Percentiles rank a stretch among this genome's conserved stretches.
Conservation (phyloP, 495 filamentous ascomycete species). For the Penicillium crystallinum region DNA sequence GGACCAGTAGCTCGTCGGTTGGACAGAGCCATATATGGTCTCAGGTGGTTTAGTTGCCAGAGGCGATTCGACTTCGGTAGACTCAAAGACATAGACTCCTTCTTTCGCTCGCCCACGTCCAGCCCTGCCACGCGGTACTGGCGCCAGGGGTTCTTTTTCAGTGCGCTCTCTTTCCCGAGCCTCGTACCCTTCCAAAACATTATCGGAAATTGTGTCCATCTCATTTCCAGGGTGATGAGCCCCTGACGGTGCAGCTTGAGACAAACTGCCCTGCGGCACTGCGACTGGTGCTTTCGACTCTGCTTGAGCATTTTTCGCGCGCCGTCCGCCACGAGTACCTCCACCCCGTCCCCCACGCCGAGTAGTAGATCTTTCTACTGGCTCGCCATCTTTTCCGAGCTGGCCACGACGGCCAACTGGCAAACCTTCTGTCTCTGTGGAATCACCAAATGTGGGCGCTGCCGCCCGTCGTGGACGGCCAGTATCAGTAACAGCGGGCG, state of each 20-base stretch:
- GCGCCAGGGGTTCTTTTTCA: constrained; percentile 23
- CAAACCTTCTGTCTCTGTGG: constrained; percentile 45
- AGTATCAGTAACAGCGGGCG: constrained; percentile 56
- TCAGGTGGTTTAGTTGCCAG: constrained; percentile 25
- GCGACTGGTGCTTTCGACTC: constrained; percentile 25
- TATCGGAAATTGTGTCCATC: constrained; percentile 31
- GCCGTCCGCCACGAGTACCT: constrained; percentile 34
- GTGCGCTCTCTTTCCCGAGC: constrained; percentile 19
- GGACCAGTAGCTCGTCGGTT: constrained; percentile 95
- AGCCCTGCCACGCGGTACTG: constrained; percentile 24
- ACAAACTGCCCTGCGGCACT: constrained; percentile 16
- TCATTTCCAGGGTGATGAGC: constrained; percentile 24
- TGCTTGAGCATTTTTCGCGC: constrained; percentile 32
- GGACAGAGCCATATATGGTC: constrained; percentile 45
- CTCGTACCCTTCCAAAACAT: constrained; percentile 15
- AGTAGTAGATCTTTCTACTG: constrained; percentile 51
- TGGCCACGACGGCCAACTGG: constrained; percentile 43
- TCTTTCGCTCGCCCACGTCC: constrained; percentile 37
- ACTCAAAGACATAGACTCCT: constrained; percentile 38
- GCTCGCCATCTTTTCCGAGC: constrained; percentile 45
- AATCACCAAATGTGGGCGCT: constrained; percentile 65
- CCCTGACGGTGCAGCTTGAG: constrained; percentile 14
- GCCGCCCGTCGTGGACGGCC: constrained; percentile 66
- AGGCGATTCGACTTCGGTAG: constrained; percentile 35
- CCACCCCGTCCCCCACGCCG: constrained; percentile 44